phyloP scores from a whole-genome alignment of 2,329 filamentous ascomycete genomes.

The Cucurbitaria berberidis region DNA sequence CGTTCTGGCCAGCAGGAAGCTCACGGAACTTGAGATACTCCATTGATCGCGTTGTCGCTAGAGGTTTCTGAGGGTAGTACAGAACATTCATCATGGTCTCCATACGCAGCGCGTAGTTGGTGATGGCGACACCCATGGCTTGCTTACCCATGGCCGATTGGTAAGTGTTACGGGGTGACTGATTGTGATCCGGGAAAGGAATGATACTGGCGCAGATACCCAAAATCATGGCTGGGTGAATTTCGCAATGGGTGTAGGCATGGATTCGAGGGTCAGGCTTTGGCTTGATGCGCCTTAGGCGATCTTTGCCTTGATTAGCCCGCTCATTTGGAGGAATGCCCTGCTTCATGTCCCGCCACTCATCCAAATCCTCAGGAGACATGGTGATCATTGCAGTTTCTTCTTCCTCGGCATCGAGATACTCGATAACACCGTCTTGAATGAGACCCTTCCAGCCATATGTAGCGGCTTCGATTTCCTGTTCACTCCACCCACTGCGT shows the following conservation, averaged over 20 bases:
- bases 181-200: constrained; percentile 98
- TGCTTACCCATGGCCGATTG: constrained; percentile 99
- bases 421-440: constrained; percentile 86
- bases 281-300: constrained; percentile 86
- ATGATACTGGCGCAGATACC: constrained; percentile 99
- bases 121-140: constrained; percentile 98
- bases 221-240: constrained; percentile 98
- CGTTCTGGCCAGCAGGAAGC: constrained; percentile 94
- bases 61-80: constrained; percentile 97
- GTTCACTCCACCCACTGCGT: constrained; percentile 61
- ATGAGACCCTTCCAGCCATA: constrained; percentile 91
- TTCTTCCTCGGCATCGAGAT: constrained; percentile 96
- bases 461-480: constrained; percentile 64
- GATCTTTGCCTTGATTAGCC: constrained; percentile 69
- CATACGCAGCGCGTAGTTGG: constrained; percentile 96
- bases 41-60: constrained; percentile 96
- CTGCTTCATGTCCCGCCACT: constrained; percentile 56
- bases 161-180: constrained; percentile 98
- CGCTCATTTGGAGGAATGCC: constrained; percentile 38
- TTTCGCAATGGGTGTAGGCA: constrained; percentile 97
- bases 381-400: constrained; percentile 99
- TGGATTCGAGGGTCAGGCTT: constrained; percentile 85
- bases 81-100: constrained; percentile 99
- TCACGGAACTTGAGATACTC: constrained; percentile 98
- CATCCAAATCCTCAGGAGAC: constrained; percentile 92